Evolutionary conservation across 306 rosid species (phyloP), one percentile per base, ranked within the genome.

Genomic region (Malus sieversii): DNA sequence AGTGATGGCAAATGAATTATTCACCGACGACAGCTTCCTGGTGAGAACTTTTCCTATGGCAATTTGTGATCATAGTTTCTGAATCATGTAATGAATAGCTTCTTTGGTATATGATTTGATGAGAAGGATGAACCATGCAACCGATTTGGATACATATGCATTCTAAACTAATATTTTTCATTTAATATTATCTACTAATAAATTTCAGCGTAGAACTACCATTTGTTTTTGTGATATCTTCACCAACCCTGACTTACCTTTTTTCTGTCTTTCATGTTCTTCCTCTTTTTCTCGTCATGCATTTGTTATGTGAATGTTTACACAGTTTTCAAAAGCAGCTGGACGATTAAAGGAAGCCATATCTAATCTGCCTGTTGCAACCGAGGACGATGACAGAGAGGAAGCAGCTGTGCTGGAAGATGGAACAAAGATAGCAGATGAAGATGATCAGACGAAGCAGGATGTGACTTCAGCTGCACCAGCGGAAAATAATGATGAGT

Each of bases 1-100:
- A 44, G 97, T 95, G 80, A 84, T 89, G 68, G 97, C 96, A 55
- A 95, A 86, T 77, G 93, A 95, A 82, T 84, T 95, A 42, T 78
- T 79, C 70, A 95, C 97, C 0, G 97, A 95, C 69, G 99, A 95
- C 81, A 90, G 97, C 86, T 95, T 95, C 87, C 89, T 90, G 97
- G 96, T 90, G 84, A 42, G 93, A 68, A 64, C 70, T 67, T 82
- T 45, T 42, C 30, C 59, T 42, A 42, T 58, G 46, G 62, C 46
- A 53, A 23, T 75, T 38, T 79, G 59, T 53, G 64, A 22, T 52
- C 72, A 2, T 69, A 61, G 51, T 76, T 76, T 25, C 52, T 65
- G 75, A 68, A 27, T 29, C 20, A 40, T 42, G 29, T 11, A 65
- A 45, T 29, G 18, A 65, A 58, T 59, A 65, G 23, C 44, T 70